Base-by-base conservation (phyloP, 495 filamentous ascomycete species). In the Articulospora tetracladia region DNA sequence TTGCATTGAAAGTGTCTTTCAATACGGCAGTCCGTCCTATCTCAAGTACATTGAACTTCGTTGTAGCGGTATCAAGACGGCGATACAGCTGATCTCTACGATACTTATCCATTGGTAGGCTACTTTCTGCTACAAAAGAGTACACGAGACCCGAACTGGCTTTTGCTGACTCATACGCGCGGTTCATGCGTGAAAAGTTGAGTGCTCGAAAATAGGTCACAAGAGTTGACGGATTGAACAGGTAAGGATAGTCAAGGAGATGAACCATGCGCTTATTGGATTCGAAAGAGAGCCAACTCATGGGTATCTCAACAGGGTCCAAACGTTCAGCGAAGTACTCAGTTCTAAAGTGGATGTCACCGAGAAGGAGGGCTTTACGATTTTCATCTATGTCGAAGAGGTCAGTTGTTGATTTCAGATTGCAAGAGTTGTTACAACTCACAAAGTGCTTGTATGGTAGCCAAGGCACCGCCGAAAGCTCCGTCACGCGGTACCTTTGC, bases 151-250 rank as follows among this genome's bases (percentile, higher is more conserved):
- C 73, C 2, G 79, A 72, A 2, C 77, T 77, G 2, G 80, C 77
- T 66, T 82, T 84, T 0, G 91, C 83, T 49, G 83, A 78, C 65
- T 93, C 89, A 65, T 83, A 90, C 8, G 86, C 79, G 50, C 85
- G 83, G 23, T 83, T 89, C 93, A 97, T 97, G 25, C 79, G 79
- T 0, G 86, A 84, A 64, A 89, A 88, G 66, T 97, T 97, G 58
- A 96, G 83, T n/a, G 91, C 83, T 3, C 93, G 88, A 66, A 97
- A 96, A 67, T 92, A 96, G 0, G 85, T 87, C 36, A 96, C 87
- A 8, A 94, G 73, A 13, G 82, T 82, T 0, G 86, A 77, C 0
- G 86, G 83, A 26, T 79, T 84, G 53, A 97, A 96, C 0, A 97
- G 76, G 70, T 90, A 96, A 1, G 91, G 82, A 61, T 89, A 90